These are phyloP conservation scores for Cyclostephanos invisitatus DNA, from an alignment of 108 stramenopile species.

Conservation along the genomic window DNA sequence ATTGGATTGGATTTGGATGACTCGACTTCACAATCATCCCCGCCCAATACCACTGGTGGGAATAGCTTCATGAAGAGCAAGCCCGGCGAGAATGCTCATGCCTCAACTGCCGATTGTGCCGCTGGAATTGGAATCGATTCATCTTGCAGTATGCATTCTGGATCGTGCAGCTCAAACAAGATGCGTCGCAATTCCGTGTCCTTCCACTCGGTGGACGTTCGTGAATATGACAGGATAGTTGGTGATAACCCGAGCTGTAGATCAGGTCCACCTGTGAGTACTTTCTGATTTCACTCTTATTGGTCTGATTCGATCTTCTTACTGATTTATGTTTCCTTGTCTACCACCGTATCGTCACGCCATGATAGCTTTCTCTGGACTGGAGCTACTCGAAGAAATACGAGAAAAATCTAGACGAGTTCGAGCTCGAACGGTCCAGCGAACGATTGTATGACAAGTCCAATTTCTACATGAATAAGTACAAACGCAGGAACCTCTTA, in stretches of 20 bases:
- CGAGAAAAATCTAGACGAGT: slow-evolving; percentile 28
- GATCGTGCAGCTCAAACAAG: slow-evolving; percentile 1
- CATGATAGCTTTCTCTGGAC: slow-evolving; percentile 18
- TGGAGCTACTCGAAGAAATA: slow-evolving; percentile 45
- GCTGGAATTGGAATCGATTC: not conserved
- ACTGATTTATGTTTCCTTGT: not conserved
- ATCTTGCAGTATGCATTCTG: not conserved
- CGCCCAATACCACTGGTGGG: not conserved
- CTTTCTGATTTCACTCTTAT: not conserved
- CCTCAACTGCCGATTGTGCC: slow-evolving; percentile 8
- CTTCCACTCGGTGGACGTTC: slow-evolving; percentile 37
- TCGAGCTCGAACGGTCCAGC: slow-evolving; percentile 26
- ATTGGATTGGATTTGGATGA: slow-evolving; percentile 38
- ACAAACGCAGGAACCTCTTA: slow-evolving; percentile 35
- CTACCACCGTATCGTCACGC: not conserved
- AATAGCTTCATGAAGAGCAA: not conserved
- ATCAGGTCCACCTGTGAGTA: slow-evolving; percentile 34
- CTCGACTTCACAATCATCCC: not conserved
- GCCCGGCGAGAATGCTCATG: not conserved
- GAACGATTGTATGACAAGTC: slow-evolving; percentile 9
- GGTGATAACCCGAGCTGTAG: slow-evolving; percentile 43
- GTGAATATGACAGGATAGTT: slow-evolving; percentile 43
- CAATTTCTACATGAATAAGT: slow-evolving; percentile 28
- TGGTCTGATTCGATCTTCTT: not conserved
- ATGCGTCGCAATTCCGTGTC: slow-evolving; percentile 37